phyloP scores from a whole-genome alignment of 1,284 basidiomycete species.

The Tranzscheliella williamsii region DNA sequence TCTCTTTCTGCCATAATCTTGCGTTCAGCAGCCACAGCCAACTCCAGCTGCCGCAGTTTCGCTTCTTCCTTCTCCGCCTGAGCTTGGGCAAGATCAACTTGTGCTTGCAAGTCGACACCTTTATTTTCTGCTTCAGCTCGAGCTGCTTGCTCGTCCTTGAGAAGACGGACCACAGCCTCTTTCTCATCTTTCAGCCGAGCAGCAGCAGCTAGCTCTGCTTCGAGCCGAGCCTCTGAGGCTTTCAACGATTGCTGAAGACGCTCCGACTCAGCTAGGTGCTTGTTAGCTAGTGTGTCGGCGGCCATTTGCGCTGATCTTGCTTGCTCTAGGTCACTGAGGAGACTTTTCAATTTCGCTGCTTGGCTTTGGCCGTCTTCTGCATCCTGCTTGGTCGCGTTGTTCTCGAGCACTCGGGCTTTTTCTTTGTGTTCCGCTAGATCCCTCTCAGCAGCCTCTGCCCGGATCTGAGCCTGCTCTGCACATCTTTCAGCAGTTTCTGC shows the following conservation, averaged over 20 bases:
- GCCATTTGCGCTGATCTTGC: conserved; percentile 1
- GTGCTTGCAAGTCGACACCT: neutral
- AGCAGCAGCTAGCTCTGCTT: neutral
- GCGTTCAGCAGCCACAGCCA: conserved; percentile 42
- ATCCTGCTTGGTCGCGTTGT: neutral
- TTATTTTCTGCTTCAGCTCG: conserved; percentile 3
- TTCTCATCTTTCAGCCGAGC: neutral
- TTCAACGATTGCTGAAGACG: neutral
- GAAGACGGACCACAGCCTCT: too few species aligned
- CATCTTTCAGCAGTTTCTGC: too few species aligned
- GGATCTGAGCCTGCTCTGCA: too few species aligned
- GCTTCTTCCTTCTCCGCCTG: neutral
- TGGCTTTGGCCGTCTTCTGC: neutral
- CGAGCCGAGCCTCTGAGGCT: neutral
- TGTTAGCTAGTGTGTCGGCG: neutral
- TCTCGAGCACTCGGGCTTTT: conserved; percentile 9
- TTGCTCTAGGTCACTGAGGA: conserved; percentile 3
- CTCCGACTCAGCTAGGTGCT: neutral
- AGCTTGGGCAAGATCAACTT: conserved; percentile 1
- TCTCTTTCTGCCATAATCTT: conserved; percentile 48
- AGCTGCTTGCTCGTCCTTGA: conserved; percentile 8
- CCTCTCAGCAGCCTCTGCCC: conserved; percentile 4
- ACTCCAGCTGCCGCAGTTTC: conserved; percentile 40
- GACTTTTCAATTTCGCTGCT: neutral
- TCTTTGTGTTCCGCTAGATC: conserved; percentile 16